Evolutionary conservation across 1,284 basidiomycete species (phyloP).

Genomic region (Mycena sp.): DNA sequence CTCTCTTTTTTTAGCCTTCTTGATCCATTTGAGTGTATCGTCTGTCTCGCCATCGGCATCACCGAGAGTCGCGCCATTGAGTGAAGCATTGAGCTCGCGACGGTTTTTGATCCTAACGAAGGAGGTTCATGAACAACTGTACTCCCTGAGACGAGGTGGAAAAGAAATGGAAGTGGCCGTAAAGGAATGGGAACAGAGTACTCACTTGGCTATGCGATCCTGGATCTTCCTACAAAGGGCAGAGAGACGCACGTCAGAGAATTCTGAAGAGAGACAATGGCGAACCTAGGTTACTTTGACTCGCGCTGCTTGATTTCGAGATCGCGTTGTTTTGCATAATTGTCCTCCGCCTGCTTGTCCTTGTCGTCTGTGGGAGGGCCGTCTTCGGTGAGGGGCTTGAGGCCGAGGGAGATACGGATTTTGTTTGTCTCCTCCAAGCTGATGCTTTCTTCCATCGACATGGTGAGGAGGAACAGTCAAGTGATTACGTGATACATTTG

Average conservation of each 20-base stretch:
- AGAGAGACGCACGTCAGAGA: conserved; percentile 39
- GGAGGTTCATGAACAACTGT: conserved; percentile 57
- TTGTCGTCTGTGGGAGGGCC: conserved; percentile 69
- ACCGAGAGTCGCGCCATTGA: conserved; percentile 91
- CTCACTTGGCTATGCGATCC: conserved; percentile 91
- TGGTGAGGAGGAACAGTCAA: conserved; percentile 35
- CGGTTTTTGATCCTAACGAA: conserved; percentile 86
- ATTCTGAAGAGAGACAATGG: conserved; percentile 25
- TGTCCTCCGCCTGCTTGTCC: conserved; percentile 86
- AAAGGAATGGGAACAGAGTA: conserved; percentile 41
- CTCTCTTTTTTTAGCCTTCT: conserved; percentile 87
- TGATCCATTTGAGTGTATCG: conserved; percentile 88
- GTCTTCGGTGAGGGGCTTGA: conserved; percentile 92
- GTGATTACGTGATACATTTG: conserved; percentile 39
- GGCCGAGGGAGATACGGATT: conserved; percentile 93
- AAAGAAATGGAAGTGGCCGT: conserved; percentile 25
- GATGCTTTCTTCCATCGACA: conserved; percentile 88
- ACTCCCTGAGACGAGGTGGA: conserved; percentile 49
- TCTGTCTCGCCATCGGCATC: conserved; percentile 77
- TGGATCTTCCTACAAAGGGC: conserved; percentile 66
- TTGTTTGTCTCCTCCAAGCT: conserved; percentile 98
- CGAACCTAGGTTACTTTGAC: conserved; percentile 64
- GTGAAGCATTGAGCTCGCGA: conserved; percentile 88
- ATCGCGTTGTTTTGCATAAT: conserved; percentile 80
- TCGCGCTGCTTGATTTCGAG: conserved; percentile 78